Percentiles rank a stretch among this genome's conserved stretches.
Evolutionary conservation across 352 stramenopile genomes (phyloP).

Genomic region (Phytophthora cactorum): DNA sequence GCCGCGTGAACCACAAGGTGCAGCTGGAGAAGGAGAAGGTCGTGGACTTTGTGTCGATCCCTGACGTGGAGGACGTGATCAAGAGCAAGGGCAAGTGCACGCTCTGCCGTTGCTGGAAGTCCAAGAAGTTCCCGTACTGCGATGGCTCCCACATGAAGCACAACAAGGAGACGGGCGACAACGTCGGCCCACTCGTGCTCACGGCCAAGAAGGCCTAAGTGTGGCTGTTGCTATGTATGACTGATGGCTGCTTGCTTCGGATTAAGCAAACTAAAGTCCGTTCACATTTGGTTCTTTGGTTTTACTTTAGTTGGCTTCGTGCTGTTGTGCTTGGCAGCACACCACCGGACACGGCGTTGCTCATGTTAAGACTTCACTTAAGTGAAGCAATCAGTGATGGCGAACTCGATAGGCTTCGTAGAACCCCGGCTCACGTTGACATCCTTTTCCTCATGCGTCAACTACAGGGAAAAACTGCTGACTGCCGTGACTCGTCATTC

Average conservation of each 20-base stretch:
- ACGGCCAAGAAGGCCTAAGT: conserved; percentile 52
- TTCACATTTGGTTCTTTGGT: conserved; percentile 5
- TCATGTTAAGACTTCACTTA: not conserved
- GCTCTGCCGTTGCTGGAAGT: conserved; percentile 89
- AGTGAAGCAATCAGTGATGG: conserved; percentile 4
- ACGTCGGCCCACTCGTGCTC: conserved; percentile 80
- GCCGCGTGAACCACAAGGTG: conserved; percentile 72
- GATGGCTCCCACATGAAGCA: conserved; percentile 85
- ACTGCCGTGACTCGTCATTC: too few relatives aligned
- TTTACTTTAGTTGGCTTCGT: conserved; percentile 2
- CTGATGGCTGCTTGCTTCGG: conserved; percentile 31
- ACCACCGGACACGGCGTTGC: not conserved
- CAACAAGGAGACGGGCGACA: conserved; percentile 90
- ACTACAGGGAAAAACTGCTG: not conserved
- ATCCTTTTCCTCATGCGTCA: not conserved
- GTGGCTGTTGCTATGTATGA: conserved; percentile 31
- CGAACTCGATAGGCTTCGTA: conserved; percentile 3
- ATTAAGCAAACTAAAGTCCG: conserved; percentile 32
- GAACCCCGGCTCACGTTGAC: conserved; percentile 7
- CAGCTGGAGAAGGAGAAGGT: conserved; percentile 87
- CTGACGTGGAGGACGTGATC: conserved; percentile 82
- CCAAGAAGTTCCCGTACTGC: conserved; percentile 88
- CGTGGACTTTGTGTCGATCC: conserved; percentile 66
- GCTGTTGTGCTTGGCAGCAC: conserved; percentile 2
- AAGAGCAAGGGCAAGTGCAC: conserved; percentile 85